phyloP scores from a whole-genome alignment of 2,329 filamentous ascomycete genomes.

The Daldinia sp. region DNA sequence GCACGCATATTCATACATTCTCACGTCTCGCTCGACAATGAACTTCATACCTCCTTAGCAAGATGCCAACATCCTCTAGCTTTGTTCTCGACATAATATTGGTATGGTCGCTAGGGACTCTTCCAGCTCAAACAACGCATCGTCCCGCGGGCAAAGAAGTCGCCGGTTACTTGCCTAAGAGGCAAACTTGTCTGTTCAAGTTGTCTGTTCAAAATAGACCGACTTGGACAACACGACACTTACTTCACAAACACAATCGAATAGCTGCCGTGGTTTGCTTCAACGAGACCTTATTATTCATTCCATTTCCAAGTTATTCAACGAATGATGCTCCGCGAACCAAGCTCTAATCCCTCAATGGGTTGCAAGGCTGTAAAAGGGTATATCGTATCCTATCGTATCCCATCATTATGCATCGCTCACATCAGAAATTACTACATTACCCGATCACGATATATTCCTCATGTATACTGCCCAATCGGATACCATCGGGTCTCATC shows the following conservation, averaged over 20 bases:
- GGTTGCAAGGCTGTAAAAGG: constrained; percentile 16
- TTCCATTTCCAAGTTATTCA: constrained; percentile 9
- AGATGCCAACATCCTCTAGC: too few relatives aligned
- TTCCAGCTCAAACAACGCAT: not conserved
- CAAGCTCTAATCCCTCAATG: not conserved
- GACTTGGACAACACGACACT: not conserved
- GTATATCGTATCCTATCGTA: too few relatives aligned
- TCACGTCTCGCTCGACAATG: too few relatives aligned
- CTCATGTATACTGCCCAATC: constrained; percentile 29
- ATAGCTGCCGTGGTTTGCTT: not conserved
- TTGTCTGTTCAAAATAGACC: not conserved
- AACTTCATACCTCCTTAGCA: too few relatives aligned
- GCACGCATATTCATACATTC: too few relatives aligned
- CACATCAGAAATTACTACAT: constrained; percentile 15
- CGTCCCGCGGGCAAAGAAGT: not conserved
- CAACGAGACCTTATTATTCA: not conserved
- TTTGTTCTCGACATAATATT: too few relatives aligned
- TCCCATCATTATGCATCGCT: constrained; percentile 16
- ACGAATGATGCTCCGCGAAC: constrained; percentile 17
- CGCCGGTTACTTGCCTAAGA: constrained; percentile 15
- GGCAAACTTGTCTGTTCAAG: not conserved
- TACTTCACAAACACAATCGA: not conserved
- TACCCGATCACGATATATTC: constrained; percentile 15
- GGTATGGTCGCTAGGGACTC: too few relatives aligned
- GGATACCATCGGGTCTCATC: constrained; percentile 19